Percentiles rank a stretch among this genome's conserved stretches.
Conservation (phyloP, 1,284 basidiomycete species). For the Agroathelia rolfsii region DNA sequence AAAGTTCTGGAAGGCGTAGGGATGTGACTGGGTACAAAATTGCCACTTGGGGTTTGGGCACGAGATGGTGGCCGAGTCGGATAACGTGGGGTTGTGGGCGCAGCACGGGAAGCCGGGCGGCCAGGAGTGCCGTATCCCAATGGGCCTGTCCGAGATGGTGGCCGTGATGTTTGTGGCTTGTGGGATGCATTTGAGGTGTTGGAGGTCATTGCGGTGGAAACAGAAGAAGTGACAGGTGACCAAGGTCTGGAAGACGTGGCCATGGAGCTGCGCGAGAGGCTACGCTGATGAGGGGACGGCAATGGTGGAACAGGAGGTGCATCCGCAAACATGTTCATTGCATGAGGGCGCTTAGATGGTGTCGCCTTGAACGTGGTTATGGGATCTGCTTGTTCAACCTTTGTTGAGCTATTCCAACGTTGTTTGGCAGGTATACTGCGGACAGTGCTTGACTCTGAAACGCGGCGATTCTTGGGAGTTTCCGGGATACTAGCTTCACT, state of each 20-base stretch:
- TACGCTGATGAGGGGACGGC: constrained; percentile 42
- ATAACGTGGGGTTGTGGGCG: constrained; percentile 31
- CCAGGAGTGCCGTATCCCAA: no score
- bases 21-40: constrained; percentile 53
- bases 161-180: constrained; percentile 19
- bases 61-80: constrained; percentile 22
- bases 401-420: constrained; percentile 74
- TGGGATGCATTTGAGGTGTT: constrained; percentile 29
- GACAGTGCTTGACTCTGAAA: constrained; percentile 31
- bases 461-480: no score
- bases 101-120: constrained; percentile 24
- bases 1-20: constrained; percentile 44
- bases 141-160: constrained; percentile 11
- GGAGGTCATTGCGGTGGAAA: constrained; percentile 59
- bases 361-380: constrained; percentile 36
- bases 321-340: constrained; percentile 33
- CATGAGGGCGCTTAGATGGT: constrained; percentile 37
- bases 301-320: constrained; percentile 36
- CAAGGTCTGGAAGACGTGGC: constrained; percentile 63
- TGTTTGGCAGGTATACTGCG: constrained; percentile 28
- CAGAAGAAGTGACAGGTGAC: constrained; percentile 66
- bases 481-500: no score
- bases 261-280: constrained; percentile 64
- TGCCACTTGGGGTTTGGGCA: constrained; percentile 25
- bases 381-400: constrained; percentile 43